phyloP scores from a whole-genome alignment of 768 basidiomycete genomes.

The Amanita inopinata region DNA sequence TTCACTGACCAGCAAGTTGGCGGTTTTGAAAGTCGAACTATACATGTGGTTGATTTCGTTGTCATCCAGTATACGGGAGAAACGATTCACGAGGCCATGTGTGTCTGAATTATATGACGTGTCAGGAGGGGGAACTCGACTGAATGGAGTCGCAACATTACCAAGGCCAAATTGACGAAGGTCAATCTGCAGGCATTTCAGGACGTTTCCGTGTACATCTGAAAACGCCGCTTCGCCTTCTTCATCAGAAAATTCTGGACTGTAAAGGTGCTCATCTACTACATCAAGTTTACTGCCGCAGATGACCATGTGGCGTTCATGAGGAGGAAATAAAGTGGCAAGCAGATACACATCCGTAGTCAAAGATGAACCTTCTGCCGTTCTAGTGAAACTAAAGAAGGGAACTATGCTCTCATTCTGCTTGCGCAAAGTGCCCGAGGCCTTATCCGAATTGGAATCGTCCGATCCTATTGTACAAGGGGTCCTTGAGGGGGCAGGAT shows the following conservation, averaged over 20 bases:
- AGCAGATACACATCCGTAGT: constrained; percentile 63
- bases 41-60: constrained; percentile 80
- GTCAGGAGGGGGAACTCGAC: neutral
- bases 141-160: constrained; percentile 18
- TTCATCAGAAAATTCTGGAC: constrained; percentile 25
- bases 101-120: constrained; percentile 40
- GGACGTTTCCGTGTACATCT: constrained; percentile 25
- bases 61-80: constrained; percentile 62
- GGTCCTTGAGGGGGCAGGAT: constrained; percentile 11
- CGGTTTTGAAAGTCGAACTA: constrained; percentile 75
- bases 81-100: constrained; percentile 68
- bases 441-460: neutral
- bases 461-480: neutral
- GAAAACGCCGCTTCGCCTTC: constrained; percentile 26
- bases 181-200: constrained; percentile 72
- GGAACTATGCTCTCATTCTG: constrained; percentile 31
- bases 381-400: constrained; percentile 75
- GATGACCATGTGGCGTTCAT: constrained; percentile 65
- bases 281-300: constrained; percentile 62
- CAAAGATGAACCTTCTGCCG: constrained; percentile 66
- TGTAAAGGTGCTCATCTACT: constrained; percentile 31
- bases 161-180: constrained; percentile 63
- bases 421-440: neutral
- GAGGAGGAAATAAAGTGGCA: constrained; percentile 59
- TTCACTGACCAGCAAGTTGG: constrained; percentile 56